Conservation (phyloP, 257 asterid species). For the Gentiana macrophylla region DNA sequence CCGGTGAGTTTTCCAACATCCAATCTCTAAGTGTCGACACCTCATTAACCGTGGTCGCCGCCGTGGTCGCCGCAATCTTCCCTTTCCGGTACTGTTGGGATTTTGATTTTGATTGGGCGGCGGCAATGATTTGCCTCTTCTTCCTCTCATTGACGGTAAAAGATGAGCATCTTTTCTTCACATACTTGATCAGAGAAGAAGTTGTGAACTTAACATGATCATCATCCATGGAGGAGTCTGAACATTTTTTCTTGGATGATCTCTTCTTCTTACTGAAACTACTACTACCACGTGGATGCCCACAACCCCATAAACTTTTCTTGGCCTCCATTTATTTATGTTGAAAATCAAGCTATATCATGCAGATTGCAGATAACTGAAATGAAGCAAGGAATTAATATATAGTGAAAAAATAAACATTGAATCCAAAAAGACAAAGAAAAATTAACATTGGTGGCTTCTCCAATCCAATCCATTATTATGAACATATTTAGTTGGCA, state of each 20-base stretch:
- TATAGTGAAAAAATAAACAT: too few relatives aligned
- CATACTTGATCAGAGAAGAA: conserved; percentile 10
- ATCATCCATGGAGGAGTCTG: background rate
- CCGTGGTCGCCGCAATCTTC: background rate
- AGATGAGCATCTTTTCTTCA: conserved; percentile 26
- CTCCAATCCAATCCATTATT: too few relatives aligned
- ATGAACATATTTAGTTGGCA: too few relatives aligned
- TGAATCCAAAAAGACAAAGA: too few relatives aligned
- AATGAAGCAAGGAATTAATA: too few relatives aligned
- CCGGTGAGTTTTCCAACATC: conserved; percentile 33
- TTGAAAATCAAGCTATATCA: too few relatives aligned
- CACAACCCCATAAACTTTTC: conserved; percentile 21
- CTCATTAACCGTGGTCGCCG: conserved; percentile 1
- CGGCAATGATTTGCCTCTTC: background rate
- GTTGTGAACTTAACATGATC: conserved; percentile 8
- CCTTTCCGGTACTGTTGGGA: conserved; percentile 2
- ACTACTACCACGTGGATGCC: conserved; percentile 3
- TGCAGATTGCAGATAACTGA: too few relatives aligned
- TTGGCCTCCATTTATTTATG: conserved; percentile 22
- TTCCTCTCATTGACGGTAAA: conserved; percentile 12
- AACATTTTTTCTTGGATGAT: conserved; percentile 8
- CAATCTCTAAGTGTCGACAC: conserved; percentile 32
- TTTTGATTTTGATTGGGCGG: background rate
- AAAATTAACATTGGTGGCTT: too few relatives aligned
- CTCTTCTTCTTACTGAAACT: background rate